Base-by-base conservation (phyloP, 345 rosid genomes). In the Rhodamnia argentea region DNA sequence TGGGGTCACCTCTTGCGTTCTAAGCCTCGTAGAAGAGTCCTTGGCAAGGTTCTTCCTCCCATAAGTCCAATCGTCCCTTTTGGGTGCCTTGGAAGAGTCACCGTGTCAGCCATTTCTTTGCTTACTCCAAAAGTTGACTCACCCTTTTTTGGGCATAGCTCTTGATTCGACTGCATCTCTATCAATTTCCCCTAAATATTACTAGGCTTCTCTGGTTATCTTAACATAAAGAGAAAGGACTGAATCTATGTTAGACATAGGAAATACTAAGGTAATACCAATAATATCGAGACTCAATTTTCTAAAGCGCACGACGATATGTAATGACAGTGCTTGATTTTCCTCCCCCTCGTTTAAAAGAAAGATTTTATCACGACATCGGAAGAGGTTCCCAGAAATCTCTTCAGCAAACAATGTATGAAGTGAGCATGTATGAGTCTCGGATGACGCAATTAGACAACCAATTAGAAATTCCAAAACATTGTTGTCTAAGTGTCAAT, bases 71-170 rank as follows among this genome's bases (percentile, higher is more conserved):
- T 42, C 40, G 55, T 60, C 70, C 70, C 26, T 86, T 88, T 3
- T 87, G 83, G 92, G 86, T 90, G 92, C 87, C 93, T 92, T 91
- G 16, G 70, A 92, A 92, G 92, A 88, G 87, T 88, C 59, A 86
- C 29, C 23, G 86, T 55, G 84, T 62, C 83, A 53, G 86, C 88
- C 59, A 76, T 9, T 82, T 62, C 13, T 70, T 90, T 90, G 90
- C 90, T 91, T 85, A 55, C 40, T 42, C 83, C n/a, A 85, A 44
- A 62, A 44, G 87, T 82, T 86, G 85, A 70, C 47, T 37, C 47
- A 40, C 1, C 32, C 78, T 24, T 18, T 70, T 70, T 70, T 70
- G 37, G 47, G 47, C 78, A 70, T 70, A 47, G 6, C 5, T 70
- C 26, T 18, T 70, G 78, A 37, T 70, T 20, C 78, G 78, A 18